Conservation (phyloP, 257 asterid species). For the Solanum pimpinellifolium region DNA sequence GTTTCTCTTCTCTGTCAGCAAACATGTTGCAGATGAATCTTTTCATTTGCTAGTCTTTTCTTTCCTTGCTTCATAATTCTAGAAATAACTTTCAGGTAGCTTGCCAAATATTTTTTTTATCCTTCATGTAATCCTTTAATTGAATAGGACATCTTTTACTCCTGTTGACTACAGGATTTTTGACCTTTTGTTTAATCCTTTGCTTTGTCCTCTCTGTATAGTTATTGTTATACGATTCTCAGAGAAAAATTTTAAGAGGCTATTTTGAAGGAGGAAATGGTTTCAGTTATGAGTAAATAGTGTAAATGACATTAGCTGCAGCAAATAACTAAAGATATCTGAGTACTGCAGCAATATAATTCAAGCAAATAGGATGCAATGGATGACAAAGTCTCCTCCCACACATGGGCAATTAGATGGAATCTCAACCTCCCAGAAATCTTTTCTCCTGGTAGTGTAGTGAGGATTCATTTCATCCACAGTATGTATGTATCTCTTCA, state of each 20-base stretch:
- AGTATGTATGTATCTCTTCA: background rate
- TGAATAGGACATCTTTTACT: background rate
- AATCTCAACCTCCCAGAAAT: background rate
- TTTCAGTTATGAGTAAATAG: background rate
- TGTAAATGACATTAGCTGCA: background rate
- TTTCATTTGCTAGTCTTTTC: background rate
- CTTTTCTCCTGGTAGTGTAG: background rate
- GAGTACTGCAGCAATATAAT: background rate
- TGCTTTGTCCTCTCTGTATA: background rate
- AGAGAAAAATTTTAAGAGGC: background rate
- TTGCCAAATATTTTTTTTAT: background rate
- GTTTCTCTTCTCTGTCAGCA: background rate
- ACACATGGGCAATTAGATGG: background rate
- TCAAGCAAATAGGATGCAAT: background rate
- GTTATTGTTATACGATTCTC: background rate
- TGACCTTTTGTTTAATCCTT: background rate
- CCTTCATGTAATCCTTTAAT: background rate
- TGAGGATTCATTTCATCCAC: background rate
- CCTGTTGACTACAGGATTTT: background rate
- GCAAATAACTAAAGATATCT: background rate
- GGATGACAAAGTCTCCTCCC: background rate
- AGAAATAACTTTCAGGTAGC: background rate
- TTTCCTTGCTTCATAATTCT: background rate
- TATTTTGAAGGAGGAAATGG: background rate
- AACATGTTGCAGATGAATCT: background rate